A percentile compares a stretch with the other conserved stretches of the same genome.
Evolutionary conservation across 2,329 filamentous ascomycete species (phyloP).

Genomic region (Apiospora kogelbergensis): DNA sequence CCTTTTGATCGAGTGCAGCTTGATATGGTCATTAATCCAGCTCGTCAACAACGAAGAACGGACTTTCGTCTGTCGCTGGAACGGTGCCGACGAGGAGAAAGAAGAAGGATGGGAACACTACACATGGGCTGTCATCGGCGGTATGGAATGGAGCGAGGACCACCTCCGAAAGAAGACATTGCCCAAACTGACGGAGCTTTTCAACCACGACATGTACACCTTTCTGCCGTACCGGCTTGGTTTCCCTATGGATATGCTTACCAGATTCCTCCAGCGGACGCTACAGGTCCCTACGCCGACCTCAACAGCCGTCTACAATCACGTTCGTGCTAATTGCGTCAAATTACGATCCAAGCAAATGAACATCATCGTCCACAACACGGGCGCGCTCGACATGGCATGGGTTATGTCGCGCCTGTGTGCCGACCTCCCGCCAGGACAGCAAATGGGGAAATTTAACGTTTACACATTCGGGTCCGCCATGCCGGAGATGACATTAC

Average conservation of each 20-base stretch:
- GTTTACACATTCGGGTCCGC: slow-evolving; percentile 45
- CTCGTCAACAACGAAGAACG: slow-evolving; percentile 16
- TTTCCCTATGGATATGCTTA: slow-evolving; percentile 51
- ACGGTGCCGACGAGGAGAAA: neutral
- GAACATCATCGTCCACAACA: slow-evolving; percentile 41
- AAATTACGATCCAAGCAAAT: slow-evolving; percentile 33
- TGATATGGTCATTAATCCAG: slow-evolving; percentile 19
- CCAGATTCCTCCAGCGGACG: slow-evolving; percentile 32
- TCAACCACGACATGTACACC: slow-evolving; percentile 44
- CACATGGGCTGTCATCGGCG: slow-evolving; percentile 20
- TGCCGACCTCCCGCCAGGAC: slow-evolving; percentile 36
- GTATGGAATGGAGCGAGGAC: slow-evolving; percentile 17
- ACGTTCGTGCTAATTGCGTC: slow-evolving; percentile 36
- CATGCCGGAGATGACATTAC: slow-evolving; percentile 37
- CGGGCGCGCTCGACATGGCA: slow-evolving; percentile 35
- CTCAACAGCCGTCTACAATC: slow-evolving; percentile 33
- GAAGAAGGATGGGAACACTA: slow-evolving; percentile 10
- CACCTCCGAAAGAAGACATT: slow-evolving; percentile 30
- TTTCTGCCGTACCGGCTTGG: slow-evolving; percentile 52
- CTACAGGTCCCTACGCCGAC: slow-evolving; percentile 29
- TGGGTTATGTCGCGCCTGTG: slow-evolving; percentile 37
- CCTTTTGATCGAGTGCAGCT: slow-evolving; percentile 15
- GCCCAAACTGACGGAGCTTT: slow-evolving; percentile 35
- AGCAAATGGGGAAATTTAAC: slow-evolving; percentile 37
- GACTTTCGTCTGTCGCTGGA: slow-evolving; percentile 12